phyloP scores from a whole-genome alignment of 805 yeast species.

The Myxozyma neotropica region DNA sequence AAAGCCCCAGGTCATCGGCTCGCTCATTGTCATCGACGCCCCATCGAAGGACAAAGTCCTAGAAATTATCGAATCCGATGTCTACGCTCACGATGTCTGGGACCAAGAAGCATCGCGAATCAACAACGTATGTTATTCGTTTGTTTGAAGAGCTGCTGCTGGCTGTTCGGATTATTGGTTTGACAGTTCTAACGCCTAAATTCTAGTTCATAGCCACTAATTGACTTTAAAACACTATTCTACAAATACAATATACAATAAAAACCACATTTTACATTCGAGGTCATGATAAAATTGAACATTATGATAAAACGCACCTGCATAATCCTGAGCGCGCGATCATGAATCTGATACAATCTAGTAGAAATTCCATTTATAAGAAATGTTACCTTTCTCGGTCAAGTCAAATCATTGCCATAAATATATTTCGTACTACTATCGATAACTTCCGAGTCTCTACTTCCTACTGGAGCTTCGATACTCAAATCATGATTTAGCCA shows the following conservation, averaged over 20 bases:
- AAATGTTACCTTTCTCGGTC: neutral
- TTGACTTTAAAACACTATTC: neutral
- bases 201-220: constrained; percentile 3
- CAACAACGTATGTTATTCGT: constrained; percentile 16
- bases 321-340: too few species aligned
- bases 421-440: neutral
- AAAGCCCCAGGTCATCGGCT: constrained; percentile 15
- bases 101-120: constrained; percentile 16
- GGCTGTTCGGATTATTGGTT: too few species aligned
- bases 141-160: too few species aligned
- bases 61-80: constrained; percentile 12
- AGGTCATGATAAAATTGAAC: too few species aligned
- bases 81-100: constrained; percentile 16
- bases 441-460: neutral
- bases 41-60: constrained; percentile 20
- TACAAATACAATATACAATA: neutral
- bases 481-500: neutral
- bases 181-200: too few species aligned
- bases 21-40: constrained; percentile 15
- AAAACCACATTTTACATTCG: too few species aligned
- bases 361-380: neutral
- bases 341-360: neutral
- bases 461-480: neutral
- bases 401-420: neutral
- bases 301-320: too few species aligned